Evolutionary conservation across 2,329 filamentous ascomycete genomes (phyloP).

Genomic region (Atkinsonella texensis): DNA sequence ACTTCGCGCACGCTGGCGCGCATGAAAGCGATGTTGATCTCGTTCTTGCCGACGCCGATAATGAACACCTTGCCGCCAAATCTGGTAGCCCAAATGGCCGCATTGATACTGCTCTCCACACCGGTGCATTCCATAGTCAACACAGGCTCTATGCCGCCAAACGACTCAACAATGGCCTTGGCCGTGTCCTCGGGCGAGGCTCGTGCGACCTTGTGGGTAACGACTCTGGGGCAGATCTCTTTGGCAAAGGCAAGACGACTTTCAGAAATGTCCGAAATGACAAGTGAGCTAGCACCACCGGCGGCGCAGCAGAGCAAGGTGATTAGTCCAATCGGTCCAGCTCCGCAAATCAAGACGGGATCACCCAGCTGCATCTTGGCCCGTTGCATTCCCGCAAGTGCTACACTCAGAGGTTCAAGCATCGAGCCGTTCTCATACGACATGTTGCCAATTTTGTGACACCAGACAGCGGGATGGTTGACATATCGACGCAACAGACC

Average conservation of each 20-base stretch:
- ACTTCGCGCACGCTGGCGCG: slow-evolving; percentile 80
- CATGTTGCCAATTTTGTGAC: slow-evolving; percentile 91
- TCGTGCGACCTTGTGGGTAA: slow-evolving; percentile 67
- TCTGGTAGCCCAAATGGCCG: slow-evolving; percentile 80
- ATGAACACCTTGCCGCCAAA: slow-evolving; percentile 97
- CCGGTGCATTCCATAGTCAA: slow-evolving; percentile 89
- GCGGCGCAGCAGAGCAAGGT: slow-evolving; percentile 75
- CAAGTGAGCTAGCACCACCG: slow-evolving; percentile 78
- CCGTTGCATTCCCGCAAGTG: slow-evolving; percentile 76
- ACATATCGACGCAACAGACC: slow-evolving; percentile 85
- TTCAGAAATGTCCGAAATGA: slow-evolving; percentile 91
- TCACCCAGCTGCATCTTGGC: slow-evolving; percentile 74
- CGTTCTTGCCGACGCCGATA: slow-evolving; percentile 88
- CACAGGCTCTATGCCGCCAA: slow-evolving; percentile 70
- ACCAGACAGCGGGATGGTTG: slow-evolving; percentile 90
- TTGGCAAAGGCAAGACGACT: slow-evolving; percentile 76
- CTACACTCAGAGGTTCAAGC: slow-evolving; percentile 81
- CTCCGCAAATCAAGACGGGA: slow-evolving; percentile 78
- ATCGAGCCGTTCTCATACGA: slow-evolving; percentile 83
- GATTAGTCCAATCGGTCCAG: slow-evolving; percentile 86
- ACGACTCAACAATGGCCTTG: slow-evolving; percentile 50
- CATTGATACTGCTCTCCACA: slow-evolving; percentile 75
- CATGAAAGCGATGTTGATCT: slow-evolving; percentile 96
- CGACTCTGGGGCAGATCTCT: slow-evolving; percentile 65
- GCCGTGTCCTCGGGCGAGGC: slow-evolving; percentile 59